A percentile compares a stretch with the other conserved stretches of the same genome.
These are phyloP conservation scores for Gremmenia infestans DNA, from an alignment of 2,329 filamentous ascomycete genomes.

Conservation along the genomic window DNA sequence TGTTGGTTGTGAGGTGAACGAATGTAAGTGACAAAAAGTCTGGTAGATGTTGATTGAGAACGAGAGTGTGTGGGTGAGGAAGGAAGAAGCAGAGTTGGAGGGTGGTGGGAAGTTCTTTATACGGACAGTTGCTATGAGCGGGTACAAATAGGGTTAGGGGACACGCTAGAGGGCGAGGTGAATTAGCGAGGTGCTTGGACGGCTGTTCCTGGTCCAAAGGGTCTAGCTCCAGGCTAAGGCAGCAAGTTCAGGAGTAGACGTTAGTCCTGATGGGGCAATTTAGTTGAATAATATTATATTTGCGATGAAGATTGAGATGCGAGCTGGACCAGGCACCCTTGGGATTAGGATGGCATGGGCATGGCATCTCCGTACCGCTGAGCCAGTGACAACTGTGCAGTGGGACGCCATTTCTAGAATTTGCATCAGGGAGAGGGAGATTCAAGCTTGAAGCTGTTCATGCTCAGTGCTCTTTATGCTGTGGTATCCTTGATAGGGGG, in stretches of 20 bases:
- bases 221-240: not conserved
- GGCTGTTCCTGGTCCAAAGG: not conserved
- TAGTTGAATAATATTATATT: too few species aligned
- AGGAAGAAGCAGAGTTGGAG: not conserved
- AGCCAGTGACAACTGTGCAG: not conserved
- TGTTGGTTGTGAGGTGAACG: conserved; percentile 23
- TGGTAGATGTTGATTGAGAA: conserved; percentile 10
- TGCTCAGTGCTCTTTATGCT: not conserved
- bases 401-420: not conserved
- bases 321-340: not conserved
- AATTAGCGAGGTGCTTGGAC: not conserved
- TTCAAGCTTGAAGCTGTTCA: not conserved
- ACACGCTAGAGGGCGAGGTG: not conserved
- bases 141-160: not conserved
- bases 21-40: conserved; percentile 32
- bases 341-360: too few species aligned
- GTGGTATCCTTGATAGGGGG: not conserved
- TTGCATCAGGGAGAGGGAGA: not conserved
- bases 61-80: conserved; percentile 13
- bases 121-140: not conserved
- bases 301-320: not conserved
- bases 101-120: conserved; percentile 12
- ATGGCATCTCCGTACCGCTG: not conserved
- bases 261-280: too few species aligned
- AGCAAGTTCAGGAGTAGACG: not conserved